These are phyloP conservation scores for Pseudevernia furfuracea DNA, from an alignment of 495 filamentous ascomycete species.

Conservation along the genomic window DNA sequence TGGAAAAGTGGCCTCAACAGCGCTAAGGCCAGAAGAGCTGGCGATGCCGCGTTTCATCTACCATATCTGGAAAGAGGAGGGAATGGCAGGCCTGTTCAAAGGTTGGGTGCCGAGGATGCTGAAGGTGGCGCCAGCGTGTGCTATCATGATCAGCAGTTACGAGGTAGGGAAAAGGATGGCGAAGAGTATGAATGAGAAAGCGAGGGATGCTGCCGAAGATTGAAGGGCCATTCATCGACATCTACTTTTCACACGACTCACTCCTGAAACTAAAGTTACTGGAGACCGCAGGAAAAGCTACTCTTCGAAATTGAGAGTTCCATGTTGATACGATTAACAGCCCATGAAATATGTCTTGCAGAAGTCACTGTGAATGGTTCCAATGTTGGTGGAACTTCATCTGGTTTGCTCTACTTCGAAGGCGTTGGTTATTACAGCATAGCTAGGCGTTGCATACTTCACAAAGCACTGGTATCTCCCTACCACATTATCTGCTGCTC, in stretches of 20 bases:
- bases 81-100: constrained; percentile 69
- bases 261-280: neutral
- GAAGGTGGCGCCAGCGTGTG: constrained; percentile 92
- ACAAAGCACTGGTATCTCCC: neutral
- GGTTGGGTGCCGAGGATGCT: constrained; percentile 87
- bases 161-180: constrained; percentile 92
- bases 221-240: neutral
- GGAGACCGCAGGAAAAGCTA: neutral
- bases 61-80: constrained; percentile 84
- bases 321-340: neutral
- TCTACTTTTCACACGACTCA: neutral
- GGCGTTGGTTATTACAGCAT: neutral
- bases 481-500: neutral
- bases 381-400: neutral
- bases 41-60: constrained; percentile 70
- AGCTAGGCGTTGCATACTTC: neutral
- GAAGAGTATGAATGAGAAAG: constrained; percentile 64
- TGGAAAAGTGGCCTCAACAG: constrained; percentile 23
- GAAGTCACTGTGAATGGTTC: neutral
- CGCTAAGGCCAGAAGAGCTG: constrained; percentile 57
- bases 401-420: neutral
- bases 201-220: constrained; percentile 3
- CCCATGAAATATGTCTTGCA: neutral
- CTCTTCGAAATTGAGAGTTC: neutral
- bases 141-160: constrained; percentile 99